Conservation (phyloP, 2,329 filamentous ascomycete species). For the Botrytis deweyae region DNA sequence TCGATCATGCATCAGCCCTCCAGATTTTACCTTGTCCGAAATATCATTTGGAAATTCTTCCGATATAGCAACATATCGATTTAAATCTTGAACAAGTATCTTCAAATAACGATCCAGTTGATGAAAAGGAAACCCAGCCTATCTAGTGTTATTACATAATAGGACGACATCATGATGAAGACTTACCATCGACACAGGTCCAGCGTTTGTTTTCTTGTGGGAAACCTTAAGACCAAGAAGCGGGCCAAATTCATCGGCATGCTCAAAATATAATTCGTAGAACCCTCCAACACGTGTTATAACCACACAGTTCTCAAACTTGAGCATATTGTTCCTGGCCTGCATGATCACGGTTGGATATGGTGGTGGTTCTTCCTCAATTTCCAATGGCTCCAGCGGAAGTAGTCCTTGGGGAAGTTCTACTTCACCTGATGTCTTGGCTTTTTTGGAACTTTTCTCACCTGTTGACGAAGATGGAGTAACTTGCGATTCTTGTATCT, state of each 20-base stretch:
- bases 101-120: conserved; percentile 93
- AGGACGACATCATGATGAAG: background rate
- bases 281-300: conserved; percentile 92
- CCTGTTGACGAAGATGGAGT: background rate
- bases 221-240: conserved; percentile 85
- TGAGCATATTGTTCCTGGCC: conserved; percentile 83
- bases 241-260: conserved; percentile 85
- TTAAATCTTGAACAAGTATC: conserved; percentile 84
- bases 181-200: conserved; percentile 78
- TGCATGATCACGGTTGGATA: conserved; percentile 91
- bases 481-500: conserved; percentile 1
- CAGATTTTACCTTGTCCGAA: conserved; percentile 68
- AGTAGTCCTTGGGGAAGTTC: conserved; percentile 56
- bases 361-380: conserved; percentile 47
- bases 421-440: background rate
- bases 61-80: conserved; percentile 87
- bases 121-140: conserved; percentile 91
- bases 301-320: conserved; percentile 86
- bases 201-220: conserved; percentile 74
- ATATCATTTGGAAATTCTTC: conserved; percentile 83
- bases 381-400: conserved; percentile 40
- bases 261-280: conserved; percentile 96
- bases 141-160: conserved; percentile 11
- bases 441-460: background rate
- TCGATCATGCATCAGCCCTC: conserved; percentile 80